Conservation (phyloP, 305 asterid species). For the Withania somnifera region DNA sequence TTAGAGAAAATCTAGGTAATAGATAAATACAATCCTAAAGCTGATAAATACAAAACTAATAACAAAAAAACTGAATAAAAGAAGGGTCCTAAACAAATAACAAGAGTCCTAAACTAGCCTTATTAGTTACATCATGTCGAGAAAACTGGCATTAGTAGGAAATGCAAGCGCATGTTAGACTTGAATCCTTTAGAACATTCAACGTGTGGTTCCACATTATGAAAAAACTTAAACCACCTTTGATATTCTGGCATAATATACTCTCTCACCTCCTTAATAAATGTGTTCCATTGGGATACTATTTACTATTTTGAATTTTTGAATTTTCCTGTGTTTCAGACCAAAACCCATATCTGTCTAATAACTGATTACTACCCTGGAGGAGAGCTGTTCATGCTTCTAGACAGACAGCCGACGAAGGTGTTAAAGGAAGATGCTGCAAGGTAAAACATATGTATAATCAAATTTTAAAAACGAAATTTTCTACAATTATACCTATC, state of each 20-base stretch:
- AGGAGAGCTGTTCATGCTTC: conserved; percentile 88
- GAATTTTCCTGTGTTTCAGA: conserved; percentile 33
- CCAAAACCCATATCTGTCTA: conserved; percentile 79
- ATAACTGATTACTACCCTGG: conserved; percentile 92
- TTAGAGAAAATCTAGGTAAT: too few relatives aligned
- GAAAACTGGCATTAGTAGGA: not conserved
- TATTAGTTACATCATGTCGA: too few relatives aligned
- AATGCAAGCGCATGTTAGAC: not conserved
- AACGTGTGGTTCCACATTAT: not conserved
- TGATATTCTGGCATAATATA: not conserved
- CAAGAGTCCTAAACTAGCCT: too few relatives aligned
- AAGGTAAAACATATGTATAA: conserved; percentile 30
- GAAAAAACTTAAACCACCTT: not conserved
- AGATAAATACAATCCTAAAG: too few relatives aligned
- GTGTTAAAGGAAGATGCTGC: conserved; percentile 89
- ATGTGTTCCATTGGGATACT: not conserved
- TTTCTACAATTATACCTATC: not conserved
- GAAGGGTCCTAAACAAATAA: too few relatives aligned
- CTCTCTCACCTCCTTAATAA: not conserved
- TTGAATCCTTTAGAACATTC: not conserved
- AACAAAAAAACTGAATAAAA: too few relatives aligned
- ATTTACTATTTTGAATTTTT: conserved; percentile 3
- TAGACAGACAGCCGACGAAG: conserved; percentile 80
- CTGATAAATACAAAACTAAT: too few relatives aligned
- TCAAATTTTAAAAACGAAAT: not conserved